Conservation (phyloP, 2,329 filamentous ascomycete species). For the Trichoderma endophyticum region DNA sequence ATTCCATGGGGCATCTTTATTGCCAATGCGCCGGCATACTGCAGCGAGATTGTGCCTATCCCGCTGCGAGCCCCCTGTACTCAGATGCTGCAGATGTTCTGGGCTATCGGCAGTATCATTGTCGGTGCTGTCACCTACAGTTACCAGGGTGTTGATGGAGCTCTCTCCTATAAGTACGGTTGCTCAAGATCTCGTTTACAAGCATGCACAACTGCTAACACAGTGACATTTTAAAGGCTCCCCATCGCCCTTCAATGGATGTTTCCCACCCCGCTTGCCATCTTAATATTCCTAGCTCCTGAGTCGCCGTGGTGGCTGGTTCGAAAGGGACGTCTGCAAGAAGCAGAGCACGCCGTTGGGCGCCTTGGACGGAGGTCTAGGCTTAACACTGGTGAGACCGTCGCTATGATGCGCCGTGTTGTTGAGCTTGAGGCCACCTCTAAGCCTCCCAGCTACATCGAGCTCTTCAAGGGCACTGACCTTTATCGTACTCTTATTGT, state of each 20-base stretch:
- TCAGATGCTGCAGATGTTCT: slow-evolving; percentile 1
- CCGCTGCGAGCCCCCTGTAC: not conserved
- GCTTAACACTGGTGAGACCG: not conserved
- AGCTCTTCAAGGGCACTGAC: not conserved
- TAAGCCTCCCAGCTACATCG: not conserved
- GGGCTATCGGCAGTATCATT: slow-evolving; percentile 2
- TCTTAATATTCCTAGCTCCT: not conserved
- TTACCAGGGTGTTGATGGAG: not conserved
- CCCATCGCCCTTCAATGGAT: not conserved
- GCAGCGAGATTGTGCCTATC: not conserved
- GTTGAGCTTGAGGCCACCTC: not conserved
- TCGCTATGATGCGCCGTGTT: slow-evolving; percentile 1
- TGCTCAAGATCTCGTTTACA: not conserved
- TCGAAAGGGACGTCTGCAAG: slow-evolving; percentile 1
- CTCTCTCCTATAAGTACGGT: not conserved
- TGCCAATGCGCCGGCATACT: not conserved
- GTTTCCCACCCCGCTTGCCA: not conserved
- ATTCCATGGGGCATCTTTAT: slow-evolving; percentile 3
- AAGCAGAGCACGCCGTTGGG: not conserved
- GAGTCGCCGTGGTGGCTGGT: not conserved
- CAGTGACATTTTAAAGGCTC: not conserved
- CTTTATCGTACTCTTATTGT: slow-evolving; percentile 1
- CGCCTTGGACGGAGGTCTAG: not conserved
- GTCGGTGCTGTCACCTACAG: not conserved
- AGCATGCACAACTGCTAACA: not conserved